These are phyloP conservation scores for Cystobasidium pallidum DNA, from an alignment of 1,284 basidiomycete species.

Conservation along the genomic window DNA sequence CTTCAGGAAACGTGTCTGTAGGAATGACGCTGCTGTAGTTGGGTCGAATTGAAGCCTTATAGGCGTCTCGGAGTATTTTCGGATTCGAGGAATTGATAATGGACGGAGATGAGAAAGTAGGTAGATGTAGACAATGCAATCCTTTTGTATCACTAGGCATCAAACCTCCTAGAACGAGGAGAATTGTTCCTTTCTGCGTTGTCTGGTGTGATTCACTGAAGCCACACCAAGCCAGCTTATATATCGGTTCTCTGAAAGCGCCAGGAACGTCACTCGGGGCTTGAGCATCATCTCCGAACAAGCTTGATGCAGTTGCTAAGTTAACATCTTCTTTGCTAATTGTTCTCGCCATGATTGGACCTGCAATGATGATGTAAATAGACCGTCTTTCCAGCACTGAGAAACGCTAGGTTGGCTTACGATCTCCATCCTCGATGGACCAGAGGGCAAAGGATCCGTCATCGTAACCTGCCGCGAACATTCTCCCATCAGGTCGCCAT, in stretches of 20 bases:
- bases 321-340: constrained; percentile 62
- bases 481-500: constrained; percentile 64
- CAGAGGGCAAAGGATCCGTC: constrained; percentile 88
- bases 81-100: constrained; percentile 18
- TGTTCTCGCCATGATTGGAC: constrained; percentile 75
- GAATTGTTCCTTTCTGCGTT: constrained; percentile 64
- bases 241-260: constrained; percentile 72
- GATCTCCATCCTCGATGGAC: constrained; percentile 77
- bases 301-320: constrained; percentile 57
- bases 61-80: constrained; percentile 63
- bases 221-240: constrained; percentile 82
- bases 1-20: constrained; percentile 67
- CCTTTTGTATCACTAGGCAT: constrained; percentile 65
- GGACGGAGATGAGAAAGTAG: constrained; percentile 67
- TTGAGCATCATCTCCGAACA: constrained; percentile 57
- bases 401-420: constrained; percentile 49
- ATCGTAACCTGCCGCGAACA: constrained; percentile 71
- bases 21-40: constrained; percentile 67
- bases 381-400: not conserved
- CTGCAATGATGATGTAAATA: not conserved
- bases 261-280: constrained; percentile 48
- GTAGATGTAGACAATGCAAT: constrained; percentile 71
- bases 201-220: constrained; percentile 60
- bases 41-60: constrained; percentile 66
- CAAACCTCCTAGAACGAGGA: constrained; percentile 79